These are phyloP conservation scores for Fragaria iinumae DNA, from an alignment of 306 rosid species.

Conservation along the genomic window DNA sequence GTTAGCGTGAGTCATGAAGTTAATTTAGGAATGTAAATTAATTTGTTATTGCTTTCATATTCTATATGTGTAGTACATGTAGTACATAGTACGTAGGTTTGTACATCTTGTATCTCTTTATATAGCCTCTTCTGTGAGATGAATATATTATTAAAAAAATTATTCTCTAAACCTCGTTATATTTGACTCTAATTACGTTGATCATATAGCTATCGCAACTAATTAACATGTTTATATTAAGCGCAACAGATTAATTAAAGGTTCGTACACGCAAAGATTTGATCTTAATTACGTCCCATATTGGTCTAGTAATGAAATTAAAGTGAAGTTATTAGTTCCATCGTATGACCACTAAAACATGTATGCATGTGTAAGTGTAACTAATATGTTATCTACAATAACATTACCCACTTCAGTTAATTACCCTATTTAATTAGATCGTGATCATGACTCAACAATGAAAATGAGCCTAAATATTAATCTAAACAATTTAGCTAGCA, in stretches of 20 bases:
- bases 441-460: background rate
- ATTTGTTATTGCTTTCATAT: no score
- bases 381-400: background rate
- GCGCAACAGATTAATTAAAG: background rate
- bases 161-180: no score
- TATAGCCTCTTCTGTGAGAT: no score
- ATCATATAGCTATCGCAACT: background rate
- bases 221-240: background rate
- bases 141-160: no score
- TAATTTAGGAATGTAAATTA: no score
- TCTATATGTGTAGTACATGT: no score
- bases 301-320: background rate
- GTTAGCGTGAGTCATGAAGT: no score
- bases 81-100: no score
- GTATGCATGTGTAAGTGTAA: background rate
- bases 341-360: background rate
- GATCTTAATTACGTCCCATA: background rate
- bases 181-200: background rate
- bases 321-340: background rate
- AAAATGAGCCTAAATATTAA: no score
- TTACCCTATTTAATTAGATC: background rate
- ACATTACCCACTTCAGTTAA: background rate
- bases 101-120: no score
- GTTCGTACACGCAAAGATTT: background rate
- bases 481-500: no score